Conservation (phyloP, 2,329 filamentous ascomycete genomes). For the Teratosphaeria pseudoeucalypti region DNA sequence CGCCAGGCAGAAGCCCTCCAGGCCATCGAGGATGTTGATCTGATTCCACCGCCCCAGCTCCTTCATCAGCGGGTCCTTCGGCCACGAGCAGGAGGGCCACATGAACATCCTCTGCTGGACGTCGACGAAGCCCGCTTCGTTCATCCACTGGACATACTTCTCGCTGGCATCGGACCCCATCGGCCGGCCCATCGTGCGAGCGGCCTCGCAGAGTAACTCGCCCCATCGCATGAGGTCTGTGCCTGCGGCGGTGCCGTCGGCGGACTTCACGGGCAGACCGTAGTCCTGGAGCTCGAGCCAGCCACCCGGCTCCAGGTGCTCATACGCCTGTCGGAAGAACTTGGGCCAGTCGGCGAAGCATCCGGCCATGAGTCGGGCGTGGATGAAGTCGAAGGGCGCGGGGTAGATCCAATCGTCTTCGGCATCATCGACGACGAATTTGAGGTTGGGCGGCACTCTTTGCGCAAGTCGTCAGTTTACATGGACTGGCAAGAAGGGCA, state of each 20-base stretch:
- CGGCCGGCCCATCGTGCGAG: slow-evolving; percentile 32
- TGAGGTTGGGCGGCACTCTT: slow-evolving; percentile 49
- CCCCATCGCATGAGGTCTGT: slow-evolving; percentile 27
- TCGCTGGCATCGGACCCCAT: slow-evolving; percentile 29
- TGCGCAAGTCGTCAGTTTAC: neutral
- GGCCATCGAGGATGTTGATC: slow-evolving; percentile 31
- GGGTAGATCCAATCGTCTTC: slow-evolving; percentile 49
- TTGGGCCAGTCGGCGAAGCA: slow-evolving; percentile 44
- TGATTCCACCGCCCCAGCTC: slow-evolving; percentile 38
- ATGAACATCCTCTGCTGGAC: slow-evolving; percentile 30
- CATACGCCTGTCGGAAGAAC: slow-evolving; percentile 38
- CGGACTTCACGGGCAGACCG: slow-evolving; percentile 30
- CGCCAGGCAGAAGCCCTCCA: slow-evolving; percentile 34
- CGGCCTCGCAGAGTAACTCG: slow-evolving; percentile 27
- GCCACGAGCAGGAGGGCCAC: slow-evolving; percentile 37
- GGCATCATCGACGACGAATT: slow-evolving; percentile 53
- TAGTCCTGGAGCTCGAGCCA: slow-evolving; percentile 44
- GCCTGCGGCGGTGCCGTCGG: slow-evolving; percentile 26
- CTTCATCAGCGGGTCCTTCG: slow-evolving; percentile 40
- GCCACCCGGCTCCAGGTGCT: slow-evolving; percentile 40
- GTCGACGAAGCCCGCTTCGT: slow-evolving; percentile 34
- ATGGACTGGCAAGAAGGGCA: neutral
- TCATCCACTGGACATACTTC: slow-evolving; percentile 30
- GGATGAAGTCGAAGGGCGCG: slow-evolving; percentile 47
- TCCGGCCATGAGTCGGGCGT: slow-evolving; percentile 41